Conservation (phyloP, 495 filamentous ascomycete species). For the Letharia columbiana region DNA sequence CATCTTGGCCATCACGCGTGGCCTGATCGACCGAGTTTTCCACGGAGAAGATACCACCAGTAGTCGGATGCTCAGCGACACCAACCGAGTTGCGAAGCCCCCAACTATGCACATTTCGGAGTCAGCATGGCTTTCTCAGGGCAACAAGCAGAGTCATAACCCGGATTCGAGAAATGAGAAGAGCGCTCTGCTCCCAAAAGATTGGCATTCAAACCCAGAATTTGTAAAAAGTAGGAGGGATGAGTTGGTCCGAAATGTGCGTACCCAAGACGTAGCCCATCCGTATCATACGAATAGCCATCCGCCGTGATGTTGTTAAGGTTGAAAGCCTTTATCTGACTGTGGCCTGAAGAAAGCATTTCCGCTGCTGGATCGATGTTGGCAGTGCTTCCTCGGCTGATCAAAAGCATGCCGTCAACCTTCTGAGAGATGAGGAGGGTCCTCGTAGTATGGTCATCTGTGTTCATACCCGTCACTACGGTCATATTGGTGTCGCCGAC, state of each 20-base stretch:
- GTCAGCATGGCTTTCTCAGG: too few species aligned
- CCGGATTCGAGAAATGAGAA: too few species aligned
- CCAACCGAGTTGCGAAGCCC: conserved; percentile 67
- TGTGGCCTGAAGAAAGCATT: conserved; percentile 43
- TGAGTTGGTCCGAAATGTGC: too few species aligned
- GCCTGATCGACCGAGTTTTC: conserved; percentile 66
- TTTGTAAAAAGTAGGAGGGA: too few species aligned
- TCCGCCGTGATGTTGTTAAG: conserved; percentile 36
- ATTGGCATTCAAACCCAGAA: too few species aligned
- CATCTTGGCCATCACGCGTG: conserved; percentile 45
- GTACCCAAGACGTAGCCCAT: conserved; percentile 49
- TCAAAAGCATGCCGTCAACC: conserved; percentile 44
- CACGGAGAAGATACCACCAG: conserved; percentile 54
- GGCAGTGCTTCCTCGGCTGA: conserved; percentile 52
- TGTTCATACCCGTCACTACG: conserved; percentile 52
- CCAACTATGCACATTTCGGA: conserved; percentile 31
- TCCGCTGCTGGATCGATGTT: conserved; percentile 51
- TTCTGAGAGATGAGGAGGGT: conserved; percentile 51
- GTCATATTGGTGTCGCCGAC: conserved; percentile 35
- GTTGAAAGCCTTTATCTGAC: conserved; percentile 60
- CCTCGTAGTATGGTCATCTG: conserved; percentile 51
- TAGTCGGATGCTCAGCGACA: conserved; percentile 47
- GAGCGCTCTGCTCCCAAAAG: too few species aligned
- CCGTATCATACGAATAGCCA: conserved; percentile 35
- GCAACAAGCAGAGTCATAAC: too few species aligned